Evolutionary conservation across 148 eudicot species (phyloP).

Genomic region (Fagopyrum homotropicum): DNA sequence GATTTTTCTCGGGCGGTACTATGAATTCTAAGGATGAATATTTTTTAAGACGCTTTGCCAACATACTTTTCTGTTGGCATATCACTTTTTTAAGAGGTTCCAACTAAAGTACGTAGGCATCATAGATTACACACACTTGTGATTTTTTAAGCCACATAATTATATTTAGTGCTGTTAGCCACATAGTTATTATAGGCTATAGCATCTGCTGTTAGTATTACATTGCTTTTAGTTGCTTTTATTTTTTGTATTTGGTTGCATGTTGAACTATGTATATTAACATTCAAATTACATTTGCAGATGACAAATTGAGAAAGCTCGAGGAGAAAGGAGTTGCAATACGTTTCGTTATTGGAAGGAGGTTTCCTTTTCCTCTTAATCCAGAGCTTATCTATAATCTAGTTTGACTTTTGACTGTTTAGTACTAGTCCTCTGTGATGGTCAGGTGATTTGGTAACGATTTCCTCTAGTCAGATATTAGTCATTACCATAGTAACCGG

Average conservation of each 20-base stretch:
- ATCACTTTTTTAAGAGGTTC: neutral
- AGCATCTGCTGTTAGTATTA: neutral
- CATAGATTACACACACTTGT: neutral
- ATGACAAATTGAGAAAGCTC: constrained; percentile 62
- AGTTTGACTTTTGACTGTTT: constrained; percentile 1
- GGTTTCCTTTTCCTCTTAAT: constrained; percentile 42
- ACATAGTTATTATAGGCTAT: too few relatives aligned
- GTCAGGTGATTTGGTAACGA: neutral
- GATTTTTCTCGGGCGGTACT: neutral
- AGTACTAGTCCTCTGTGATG: neutral
- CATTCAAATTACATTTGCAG: constrained; percentile 31
- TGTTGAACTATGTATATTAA: neutral
- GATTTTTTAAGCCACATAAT: neutral
- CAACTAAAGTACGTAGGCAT: neutral
- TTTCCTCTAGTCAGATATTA: neutral
- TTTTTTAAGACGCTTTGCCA: neutral
- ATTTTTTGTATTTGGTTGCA: neutral
- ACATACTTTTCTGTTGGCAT: neutral
- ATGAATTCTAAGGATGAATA: neutral
- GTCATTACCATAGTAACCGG: constrained; percentile 12
- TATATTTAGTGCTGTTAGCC: neutral
- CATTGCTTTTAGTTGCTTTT: neutral
- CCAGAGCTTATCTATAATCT: neutral
- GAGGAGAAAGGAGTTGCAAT: constrained; percentile 85
- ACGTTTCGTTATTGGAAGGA: constrained; percentile 96